phyloP scores from a whole-genome alignment of 495 filamentous ascomycete genomes.

The Tuber umbilicatum region DNA sequence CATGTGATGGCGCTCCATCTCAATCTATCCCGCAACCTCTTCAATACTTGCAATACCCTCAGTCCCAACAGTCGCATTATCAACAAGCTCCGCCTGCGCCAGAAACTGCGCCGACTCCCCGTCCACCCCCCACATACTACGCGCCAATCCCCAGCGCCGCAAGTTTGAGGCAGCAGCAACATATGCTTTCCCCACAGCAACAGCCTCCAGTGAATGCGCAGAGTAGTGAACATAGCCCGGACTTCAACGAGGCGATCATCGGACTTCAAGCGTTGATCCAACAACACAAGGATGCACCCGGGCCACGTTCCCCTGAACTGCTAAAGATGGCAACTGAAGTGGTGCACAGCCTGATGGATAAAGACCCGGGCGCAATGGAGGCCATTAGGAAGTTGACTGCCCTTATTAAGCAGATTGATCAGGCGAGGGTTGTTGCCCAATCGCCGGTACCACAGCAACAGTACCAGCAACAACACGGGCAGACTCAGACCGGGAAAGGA shows the following conservation, averaged over 20 bases:
- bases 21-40: background rate
- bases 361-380: background rate
- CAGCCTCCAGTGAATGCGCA: background rate
- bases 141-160: background rate
- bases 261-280: background rate
- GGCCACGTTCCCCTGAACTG: background rate
- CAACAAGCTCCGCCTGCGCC: background rate
- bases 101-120: background rate
- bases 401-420: background rate
- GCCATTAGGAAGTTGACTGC: background rate
- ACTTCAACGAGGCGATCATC: background rate
- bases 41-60: background rate
- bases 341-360: background rate
- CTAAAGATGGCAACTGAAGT: background rate
- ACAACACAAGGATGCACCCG: background rate
- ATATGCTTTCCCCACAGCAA: background rate
- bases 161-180: background rate
- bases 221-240: background rate
- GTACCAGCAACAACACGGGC: background rate
- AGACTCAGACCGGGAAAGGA: background rate
- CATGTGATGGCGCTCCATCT: background rate
- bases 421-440: background rate
- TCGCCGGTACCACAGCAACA: background rate
- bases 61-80: background rate
- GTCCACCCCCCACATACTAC: background rate